Evolutionary conservation across 495 filamentous ascomycete genomes (phyloP), one percentile per base, ranked within the genome.

Genomic region (Cladorrhinum samala): DNA sequence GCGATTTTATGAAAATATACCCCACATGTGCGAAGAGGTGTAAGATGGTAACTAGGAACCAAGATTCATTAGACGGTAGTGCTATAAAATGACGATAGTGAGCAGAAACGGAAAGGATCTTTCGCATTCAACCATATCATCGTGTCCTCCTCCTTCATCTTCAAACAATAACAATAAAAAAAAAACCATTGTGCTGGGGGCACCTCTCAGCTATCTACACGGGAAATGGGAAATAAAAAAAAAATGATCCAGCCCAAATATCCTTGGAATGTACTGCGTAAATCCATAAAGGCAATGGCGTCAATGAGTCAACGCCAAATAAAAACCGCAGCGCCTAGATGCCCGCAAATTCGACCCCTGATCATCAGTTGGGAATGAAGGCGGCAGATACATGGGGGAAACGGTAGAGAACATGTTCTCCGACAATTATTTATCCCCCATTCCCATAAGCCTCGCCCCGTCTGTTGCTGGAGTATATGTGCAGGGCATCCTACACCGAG

Each of bases 91-190:
- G 13, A 37, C 8, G 38, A 46, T 21, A 18, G 37, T 25, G 17
- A 55, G 42, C 18, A 30, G 40, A 18, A 57, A 59, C 39, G 16
- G 5, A 36, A 55, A 54, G 42, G 18, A 37, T 55, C 54, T 58
- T 52, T 63, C 46, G 55, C 60, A 61, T 63, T 60, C 56, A 57
- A 59, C 52, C 58, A 55, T 61, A 54, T 61, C 54, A 42, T 59
- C 54, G 54, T 50, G 24, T 54, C 51, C 50, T 39, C 46, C 38
- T 27, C 41, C 48, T 38, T 36, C 20, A 49, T 49, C 33, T 30
- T 33, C 23, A 23, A 40, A 2, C 13, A 11, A n/a, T 23, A 39
- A 38, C 14, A 33, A 33, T 30, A 13, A 33, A 16, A 30, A 33
- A 16, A n/a, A 33, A 52, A 24, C 25, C 37, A 17, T 39, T 50